Percentiles rank a stretch among this genome's conserved stretches.
Evolutionary conservation across 2,329 filamentous ascomycete species (phyloP).

Genomic region (Helminthosporium solani): DNA sequence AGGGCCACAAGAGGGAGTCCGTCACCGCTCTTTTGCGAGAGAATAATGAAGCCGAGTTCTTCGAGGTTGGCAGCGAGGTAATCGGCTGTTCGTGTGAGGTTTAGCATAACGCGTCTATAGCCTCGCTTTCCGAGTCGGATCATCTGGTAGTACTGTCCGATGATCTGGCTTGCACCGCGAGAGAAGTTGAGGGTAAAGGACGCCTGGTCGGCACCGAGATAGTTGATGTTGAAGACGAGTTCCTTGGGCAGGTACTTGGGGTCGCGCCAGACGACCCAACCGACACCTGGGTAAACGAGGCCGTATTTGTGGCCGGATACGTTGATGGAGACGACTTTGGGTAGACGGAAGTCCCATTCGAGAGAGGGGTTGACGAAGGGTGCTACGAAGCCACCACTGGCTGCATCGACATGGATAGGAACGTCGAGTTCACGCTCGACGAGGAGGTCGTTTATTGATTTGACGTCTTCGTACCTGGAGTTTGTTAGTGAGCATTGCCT

Average conservation of each 20-base stretch:
- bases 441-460: slow-evolving; percentile 86
- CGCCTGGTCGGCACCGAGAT: slow-evolving; percentile 90
- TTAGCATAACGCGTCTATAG: slow-evolving; percentile 90
- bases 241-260: slow-evolving; percentile 71
- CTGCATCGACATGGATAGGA: slow-evolving; percentile 92
- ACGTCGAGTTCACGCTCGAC: slow-evolving; percentile 72
- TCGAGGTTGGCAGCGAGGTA: slow-evolving; percentile 76
- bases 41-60: slow-evolving; percentile 78
- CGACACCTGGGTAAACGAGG: slow-evolving; percentile 79
- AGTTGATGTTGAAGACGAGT: slow-evolving; percentile 99
- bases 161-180: slow-evolving; percentile 90
- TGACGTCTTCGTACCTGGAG: slow-evolving; percentile 77
- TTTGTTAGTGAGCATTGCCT: too few species aligned
- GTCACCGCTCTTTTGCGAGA: slow-evolving; percentile 74
- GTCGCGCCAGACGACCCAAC: slow-evolving; percentile 88
- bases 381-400: slow-evolving; percentile 87
- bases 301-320: slow-evolving; percentile 89
- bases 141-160: slow-evolving; percentile 96
- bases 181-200: slow-evolving; percentile 98
- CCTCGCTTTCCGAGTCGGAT: slow-evolving; percentile 92
- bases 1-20: slow-evolving; percentile 91
- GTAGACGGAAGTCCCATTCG: slow-evolving; percentile 87
- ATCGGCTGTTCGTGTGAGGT: slow-evolving; percentile 85
- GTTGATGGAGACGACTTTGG: slow-evolving; percentile 90
- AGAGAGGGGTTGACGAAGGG: slow-evolving; percentile 84